Conservation (phyloP, 73 alveolate genomes). For the Paramecium octaurelia region DNA sequence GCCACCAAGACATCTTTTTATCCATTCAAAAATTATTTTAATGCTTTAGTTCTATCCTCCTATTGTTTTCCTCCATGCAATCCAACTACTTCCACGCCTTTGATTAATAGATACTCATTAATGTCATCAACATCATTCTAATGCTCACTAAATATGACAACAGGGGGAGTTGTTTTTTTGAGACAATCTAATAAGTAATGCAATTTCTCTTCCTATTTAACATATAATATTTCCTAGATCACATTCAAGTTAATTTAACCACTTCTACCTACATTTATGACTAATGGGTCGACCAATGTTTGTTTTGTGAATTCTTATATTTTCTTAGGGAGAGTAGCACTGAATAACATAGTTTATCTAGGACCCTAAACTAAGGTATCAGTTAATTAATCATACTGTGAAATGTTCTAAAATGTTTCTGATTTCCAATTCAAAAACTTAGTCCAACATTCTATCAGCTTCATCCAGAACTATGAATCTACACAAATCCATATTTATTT, state of each 20-base stretch:
- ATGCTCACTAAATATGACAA: conserved; percentile 71
- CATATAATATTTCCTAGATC: conserved; percentile 48
- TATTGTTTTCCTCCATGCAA: conserved; percentile 68
- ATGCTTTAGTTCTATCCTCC: conserved; percentile 73
- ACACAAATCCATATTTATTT: conserved; percentile 67
- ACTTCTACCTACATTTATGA: conserved; percentile 61
- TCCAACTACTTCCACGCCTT: conserved; percentile 61
- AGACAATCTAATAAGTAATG: conserved; percentile 64
- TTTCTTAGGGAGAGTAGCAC: conserved; percentile 85
- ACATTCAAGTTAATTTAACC: conserved; percentile 67
- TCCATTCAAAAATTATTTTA: conserved; percentile 73
- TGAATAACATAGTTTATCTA: conserved; percentile 80
- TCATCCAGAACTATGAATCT: conserved; percentile 83
- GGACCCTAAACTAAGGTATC: conserved; percentile 61
- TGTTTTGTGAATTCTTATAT: conserved; percentile 75
- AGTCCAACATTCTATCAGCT: conserved; percentile 85
- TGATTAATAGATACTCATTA: conserved; percentile 58
- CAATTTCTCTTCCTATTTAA: conserved; percentile 69
- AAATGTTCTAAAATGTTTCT: conserved; percentile 70
- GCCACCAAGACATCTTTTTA: conserved; percentile 82
- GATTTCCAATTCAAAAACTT: conserved; percentile 79
- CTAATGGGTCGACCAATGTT: conserved; percentile 70
- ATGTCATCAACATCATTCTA: conserved; percentile 63
- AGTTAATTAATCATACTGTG: conserved; percentile 45
- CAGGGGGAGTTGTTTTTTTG: conserved; percentile 72